phyloP scores from a whole-genome alignment of 1,284 basidiomycete species.

The Boletus mariae region DNA sequence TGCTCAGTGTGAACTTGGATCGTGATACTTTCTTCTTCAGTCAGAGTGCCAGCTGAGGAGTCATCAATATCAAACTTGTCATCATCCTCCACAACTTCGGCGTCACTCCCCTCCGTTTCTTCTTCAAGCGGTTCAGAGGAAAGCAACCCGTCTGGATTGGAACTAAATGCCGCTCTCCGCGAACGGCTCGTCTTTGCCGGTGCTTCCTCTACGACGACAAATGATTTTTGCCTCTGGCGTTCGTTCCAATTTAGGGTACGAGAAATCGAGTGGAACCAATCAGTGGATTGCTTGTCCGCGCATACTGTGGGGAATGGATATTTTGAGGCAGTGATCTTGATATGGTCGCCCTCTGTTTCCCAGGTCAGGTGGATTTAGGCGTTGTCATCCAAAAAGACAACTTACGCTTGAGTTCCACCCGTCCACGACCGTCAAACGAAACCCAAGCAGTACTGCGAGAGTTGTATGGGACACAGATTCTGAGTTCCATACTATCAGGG shows the following conservation, averaged over 20 bases:
- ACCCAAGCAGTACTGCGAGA: slow-evolving; percentile 99
- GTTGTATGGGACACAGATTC: slow-evolving; percentile 98
- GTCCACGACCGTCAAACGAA: slow-evolving; percentile 95
- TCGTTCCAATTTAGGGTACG: slow-evolving; percentile 63
- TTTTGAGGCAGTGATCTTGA: slow-evolving; percentile 96
- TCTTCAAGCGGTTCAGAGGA: slow-evolving; percentile 38
- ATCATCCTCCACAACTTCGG: slow-evolving; percentile 54
- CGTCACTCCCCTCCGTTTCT: slow-evolving; percentile 35
- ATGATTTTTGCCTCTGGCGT: slow-evolving; percentile 93
- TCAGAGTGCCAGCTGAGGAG: slow-evolving; percentile 55
- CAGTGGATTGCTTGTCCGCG: slow-evolving; percentile 93
- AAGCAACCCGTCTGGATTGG: slow-evolving; percentile 17
- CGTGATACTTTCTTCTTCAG: slow-evolving; percentile 32
- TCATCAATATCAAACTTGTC: slow-evolving; percentile 92
- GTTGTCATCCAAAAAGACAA: slow-evolving; percentile 16
- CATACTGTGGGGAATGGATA: slow-evolving; percentile 99
- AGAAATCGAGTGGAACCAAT: slow-evolving; percentile 92
- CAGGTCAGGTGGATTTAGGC: slow-evolving; percentile 8
- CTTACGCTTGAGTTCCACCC: slow-evolving; percentile 92
- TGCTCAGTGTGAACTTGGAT: slow-evolving; percentile 17
- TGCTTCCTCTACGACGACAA: slow-evolving; percentile 93
- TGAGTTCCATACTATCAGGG: slow-evolving; percentile 97
- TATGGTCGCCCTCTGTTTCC: slow-evolving; percentile 91
- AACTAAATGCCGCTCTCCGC: slow-evolving; percentile 19
- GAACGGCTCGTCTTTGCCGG: slow-evolving; percentile 43